Percentiles rank a stretch among this genome's conserved stretches.
Evolutionary conservation across 2,329 filamentous ascomycete species (phyloP).

Genomic region (Alternaria alternata): DNA sequence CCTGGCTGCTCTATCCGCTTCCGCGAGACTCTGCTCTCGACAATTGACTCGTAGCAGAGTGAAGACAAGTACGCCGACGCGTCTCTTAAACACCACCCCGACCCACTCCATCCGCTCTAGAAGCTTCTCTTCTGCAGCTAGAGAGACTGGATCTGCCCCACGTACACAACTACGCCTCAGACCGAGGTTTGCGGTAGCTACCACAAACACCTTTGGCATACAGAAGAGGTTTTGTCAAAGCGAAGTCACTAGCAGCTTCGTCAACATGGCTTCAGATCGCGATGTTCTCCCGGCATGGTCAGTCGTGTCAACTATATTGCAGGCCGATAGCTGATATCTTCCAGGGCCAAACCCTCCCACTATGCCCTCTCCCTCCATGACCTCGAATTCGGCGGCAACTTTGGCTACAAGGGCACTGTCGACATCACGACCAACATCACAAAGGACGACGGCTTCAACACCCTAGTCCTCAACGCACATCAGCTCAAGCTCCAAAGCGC

Average conservation of each 20-base stretch:
- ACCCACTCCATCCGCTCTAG: constrained; percentile 22
- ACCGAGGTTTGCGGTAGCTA: constrained; percentile 25
- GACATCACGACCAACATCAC: constrained; percentile 79
- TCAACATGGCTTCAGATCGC: constrained; percentile 56
- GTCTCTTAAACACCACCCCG: constrained; percentile 18
- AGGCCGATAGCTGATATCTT: constrained; percentile 22
- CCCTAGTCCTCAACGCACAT: constrained; percentile 84
- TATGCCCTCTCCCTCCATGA: constrained; percentile 85
- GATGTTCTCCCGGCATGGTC: constrained; percentile 57
- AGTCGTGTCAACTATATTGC: constrained; percentile 16
- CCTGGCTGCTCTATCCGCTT: constrained; percentile 42
- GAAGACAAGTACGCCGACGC: constrained; percentile 22
- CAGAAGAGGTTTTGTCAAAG: constrained; percentile 44
- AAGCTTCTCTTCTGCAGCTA: constrained; percentile 27
- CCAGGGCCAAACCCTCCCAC: constrained; percentile 80
- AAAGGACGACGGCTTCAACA: constrained; percentile 68
- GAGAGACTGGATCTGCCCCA: constrained; percentile 28
- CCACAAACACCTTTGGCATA: constrained; percentile 18
- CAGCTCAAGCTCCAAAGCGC: constrained; percentile 79
- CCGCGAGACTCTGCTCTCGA: constrained; percentile 49
- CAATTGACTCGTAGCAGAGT: constrained; percentile 31
- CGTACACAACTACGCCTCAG: constrained; percentile 25
- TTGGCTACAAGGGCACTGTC: constrained; percentile 86
- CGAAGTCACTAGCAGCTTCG: constrained; percentile 42
- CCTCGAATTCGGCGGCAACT: constrained; percentile 74